phyloP scores from a whole-genome alignment of 2,329 filamentous ascomycete species.

The Atkinsonella hypoxylon region DNA sequence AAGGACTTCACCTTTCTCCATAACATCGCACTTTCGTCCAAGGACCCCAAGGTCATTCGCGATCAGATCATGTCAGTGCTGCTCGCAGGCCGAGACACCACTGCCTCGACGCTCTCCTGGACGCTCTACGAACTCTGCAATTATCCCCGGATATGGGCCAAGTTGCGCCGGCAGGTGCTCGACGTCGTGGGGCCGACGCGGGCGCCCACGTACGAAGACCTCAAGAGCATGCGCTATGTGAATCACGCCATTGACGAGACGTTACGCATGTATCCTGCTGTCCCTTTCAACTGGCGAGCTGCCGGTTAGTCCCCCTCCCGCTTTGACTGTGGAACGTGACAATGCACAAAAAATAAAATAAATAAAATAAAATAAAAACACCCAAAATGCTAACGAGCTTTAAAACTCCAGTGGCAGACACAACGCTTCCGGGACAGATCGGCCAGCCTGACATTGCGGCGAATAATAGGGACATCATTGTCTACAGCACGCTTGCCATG shows the following conservation, averaged over 20 bases:
- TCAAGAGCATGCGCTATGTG: constrained; percentile 82
- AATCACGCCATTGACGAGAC: constrained; percentile 64
- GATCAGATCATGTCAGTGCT: constrained; percentile 78
- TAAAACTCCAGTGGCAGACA: constrained; percentile 50
- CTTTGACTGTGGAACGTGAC: no score
- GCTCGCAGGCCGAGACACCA: constrained; percentile 79
- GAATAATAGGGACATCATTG: constrained; percentile 52
- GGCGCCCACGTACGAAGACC: constrained; percentile 60
- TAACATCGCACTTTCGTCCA: constrained; percentile 70
- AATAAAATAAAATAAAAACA: no score
- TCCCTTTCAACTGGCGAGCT: constrained; percentile 58
- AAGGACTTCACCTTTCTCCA: constrained; percentile 75
- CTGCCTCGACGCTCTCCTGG: constrained; percentile 72
- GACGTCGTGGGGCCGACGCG: constrained; percentile 49
- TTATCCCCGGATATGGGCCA: constrained; percentile 55
- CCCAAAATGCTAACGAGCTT: background rate
- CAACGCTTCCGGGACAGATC: constrained; percentile 54
- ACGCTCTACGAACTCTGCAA: constrained; percentile 68
- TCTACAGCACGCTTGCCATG: constrained; percentile 60
- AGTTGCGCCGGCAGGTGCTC: constrained; percentile 62
- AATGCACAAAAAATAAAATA: no score
- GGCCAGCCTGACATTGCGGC: constrained; percentile 53
- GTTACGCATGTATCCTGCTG: constrained; percentile 63
- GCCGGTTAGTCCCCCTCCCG: constrained; percentile 1
- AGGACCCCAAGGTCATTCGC: constrained; percentile 58